Conservation (phyloP, 2,329 filamentous ascomycete genomes). For the Corynespora cassiicola region DNA sequence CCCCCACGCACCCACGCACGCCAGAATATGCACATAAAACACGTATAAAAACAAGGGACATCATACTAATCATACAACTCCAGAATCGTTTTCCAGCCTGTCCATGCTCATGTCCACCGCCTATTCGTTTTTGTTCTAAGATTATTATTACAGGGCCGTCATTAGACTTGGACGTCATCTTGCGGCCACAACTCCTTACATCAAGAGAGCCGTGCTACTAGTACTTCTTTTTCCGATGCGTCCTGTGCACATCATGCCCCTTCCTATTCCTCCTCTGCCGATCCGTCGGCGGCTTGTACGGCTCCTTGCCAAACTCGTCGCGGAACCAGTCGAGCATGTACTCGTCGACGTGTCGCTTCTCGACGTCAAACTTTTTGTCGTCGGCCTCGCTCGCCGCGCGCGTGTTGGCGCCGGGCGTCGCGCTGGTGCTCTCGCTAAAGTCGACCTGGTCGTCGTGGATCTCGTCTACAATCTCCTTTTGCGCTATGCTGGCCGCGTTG, state of each 20-base stretch:
- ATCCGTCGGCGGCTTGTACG: constrained; percentile 38
- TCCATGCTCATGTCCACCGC: too few relatives aligned
- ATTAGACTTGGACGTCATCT: too few relatives aligned
- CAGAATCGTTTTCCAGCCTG: too few relatives aligned
- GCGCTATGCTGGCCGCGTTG: constrained; percentile 82
- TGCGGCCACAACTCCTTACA: too few relatives aligned
- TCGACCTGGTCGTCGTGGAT: constrained; percentile 53
- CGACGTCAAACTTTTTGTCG: too few relatives aligned
- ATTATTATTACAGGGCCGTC: too few relatives aligned
- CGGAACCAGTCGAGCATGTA: constrained; percentile 40
- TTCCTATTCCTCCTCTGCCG: constrained; percentile 38
- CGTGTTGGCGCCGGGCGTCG: constrained; percentile 26
- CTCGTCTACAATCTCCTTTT: constrained; percentile 79
- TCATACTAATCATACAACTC: too few relatives aligned
- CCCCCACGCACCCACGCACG: too few relatives aligned
- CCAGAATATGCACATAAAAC: too few relatives aligned
- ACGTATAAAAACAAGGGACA: too few relatives aligned
- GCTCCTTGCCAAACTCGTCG: constrained; percentile 41
- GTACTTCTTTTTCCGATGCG: constrained; percentile 35
- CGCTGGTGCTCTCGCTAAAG: constrained; percentile 35
- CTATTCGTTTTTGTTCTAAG: too few relatives aligned
- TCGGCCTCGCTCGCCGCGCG: constrained; percentile 27
- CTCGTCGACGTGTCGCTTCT: constrained; percentile 40
- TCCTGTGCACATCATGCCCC: constrained; percentile 39
- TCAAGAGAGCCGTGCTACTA: too few relatives aligned